phyloP scores from a whole-genome alignment of 805 yeast genomes.

The Wickerhamomyces subpelliculosus region DNA sequence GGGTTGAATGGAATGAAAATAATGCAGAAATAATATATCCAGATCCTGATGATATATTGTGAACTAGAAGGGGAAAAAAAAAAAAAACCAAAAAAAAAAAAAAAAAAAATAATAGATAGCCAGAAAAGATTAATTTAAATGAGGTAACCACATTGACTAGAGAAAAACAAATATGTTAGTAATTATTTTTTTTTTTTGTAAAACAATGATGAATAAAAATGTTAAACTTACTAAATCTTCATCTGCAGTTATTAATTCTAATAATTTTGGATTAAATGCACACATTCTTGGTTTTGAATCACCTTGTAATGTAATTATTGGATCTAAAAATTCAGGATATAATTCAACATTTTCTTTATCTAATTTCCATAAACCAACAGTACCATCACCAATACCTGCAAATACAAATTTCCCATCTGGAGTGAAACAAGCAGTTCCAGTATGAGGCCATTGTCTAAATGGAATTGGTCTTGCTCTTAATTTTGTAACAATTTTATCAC shows the following conservation, averaged over 20 bases:
- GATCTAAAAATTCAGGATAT: conserved; percentile 9
- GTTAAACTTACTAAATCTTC: not conserved
- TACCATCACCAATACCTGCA: conserved; percentile 53
- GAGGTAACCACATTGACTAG: conserved; percentile 22
- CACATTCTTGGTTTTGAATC: conserved; percentile 33
- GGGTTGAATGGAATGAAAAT: conserved; percentile 69
- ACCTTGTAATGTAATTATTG: conserved; percentile 23
- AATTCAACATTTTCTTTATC: conserved; percentile 18
- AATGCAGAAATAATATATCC: conserved; percentile 65
- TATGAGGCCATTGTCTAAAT: conserved; percentile 36
- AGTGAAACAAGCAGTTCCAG: conserved; percentile 52
- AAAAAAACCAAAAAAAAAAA: too few relatives aligned
- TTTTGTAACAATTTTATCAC: conserved; percentile 42
- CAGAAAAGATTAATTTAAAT: not conserved
- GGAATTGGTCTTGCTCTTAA: conserved; percentile 42
- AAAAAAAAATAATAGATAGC: too few relatives aligned
- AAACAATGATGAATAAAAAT: not conserved
- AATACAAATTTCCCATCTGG: conserved; percentile 62
- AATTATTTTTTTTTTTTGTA: too few relatives aligned
- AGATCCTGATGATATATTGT: conserved; percentile 33
- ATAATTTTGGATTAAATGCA: conserved; percentile 33
- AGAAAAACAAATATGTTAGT: conserved; percentile 3
- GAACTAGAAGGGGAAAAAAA: too few relatives aligned
- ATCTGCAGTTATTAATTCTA: conserved; percentile 20
- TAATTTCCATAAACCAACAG: conserved; percentile 47